Conservation (phyloP, 2,329 filamentous ascomycete genomes). For the Chrysoporthe puriensis region DNA sequence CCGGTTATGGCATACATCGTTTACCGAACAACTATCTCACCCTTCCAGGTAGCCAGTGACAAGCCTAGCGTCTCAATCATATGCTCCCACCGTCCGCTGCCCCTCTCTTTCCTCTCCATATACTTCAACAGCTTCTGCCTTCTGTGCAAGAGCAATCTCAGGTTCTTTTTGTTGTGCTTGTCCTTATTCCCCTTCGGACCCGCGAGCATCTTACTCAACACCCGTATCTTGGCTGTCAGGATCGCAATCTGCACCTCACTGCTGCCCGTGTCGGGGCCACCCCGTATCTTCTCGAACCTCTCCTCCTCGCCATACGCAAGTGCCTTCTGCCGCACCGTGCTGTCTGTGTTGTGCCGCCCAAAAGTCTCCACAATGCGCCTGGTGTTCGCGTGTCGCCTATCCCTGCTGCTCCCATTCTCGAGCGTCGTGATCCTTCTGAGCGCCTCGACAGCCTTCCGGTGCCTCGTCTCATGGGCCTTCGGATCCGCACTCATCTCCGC, state of each 20-base stretch:
- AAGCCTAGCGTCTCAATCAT: conserved; percentile 83
- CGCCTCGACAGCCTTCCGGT: conserved; percentile 73
- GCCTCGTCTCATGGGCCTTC: conserved; percentile 54
- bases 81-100: conserved; percentile 87
- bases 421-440: conserved; percentile 79
- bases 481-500: conserved; percentile 36
- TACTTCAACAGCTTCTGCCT: conserved; percentile 89
- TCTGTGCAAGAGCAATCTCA: conserved; percentile 83
- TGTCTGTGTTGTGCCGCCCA: conserved; percentile 88
- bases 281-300: conserved; percentile 55
- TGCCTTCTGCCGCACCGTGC: conserved; percentile 64
- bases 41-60: conserved; percentile 86
- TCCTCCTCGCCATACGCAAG: conserved; percentile 47
- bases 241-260: conserved; percentile 98
- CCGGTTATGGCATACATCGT: conserved; percentile 31
- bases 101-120: conserved; percentile 85
- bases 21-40: conserved; percentile 71
- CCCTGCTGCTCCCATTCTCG: conserved; percentile 75
- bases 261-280: conserved; percentile 91
- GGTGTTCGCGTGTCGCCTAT: conserved; percentile 81
- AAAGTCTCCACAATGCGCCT: conserved; percentile 84
- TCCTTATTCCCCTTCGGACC: conserved; percentile 74
- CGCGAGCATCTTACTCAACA: conserved; percentile 73
- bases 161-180: conserved; percentile 90
- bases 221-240: conserved; percentile 89